phyloP scores from a whole-genome alignment of 2,329 filamentous ascomycete genomes.

The Pseudogymnoascus sp. region DNA sequence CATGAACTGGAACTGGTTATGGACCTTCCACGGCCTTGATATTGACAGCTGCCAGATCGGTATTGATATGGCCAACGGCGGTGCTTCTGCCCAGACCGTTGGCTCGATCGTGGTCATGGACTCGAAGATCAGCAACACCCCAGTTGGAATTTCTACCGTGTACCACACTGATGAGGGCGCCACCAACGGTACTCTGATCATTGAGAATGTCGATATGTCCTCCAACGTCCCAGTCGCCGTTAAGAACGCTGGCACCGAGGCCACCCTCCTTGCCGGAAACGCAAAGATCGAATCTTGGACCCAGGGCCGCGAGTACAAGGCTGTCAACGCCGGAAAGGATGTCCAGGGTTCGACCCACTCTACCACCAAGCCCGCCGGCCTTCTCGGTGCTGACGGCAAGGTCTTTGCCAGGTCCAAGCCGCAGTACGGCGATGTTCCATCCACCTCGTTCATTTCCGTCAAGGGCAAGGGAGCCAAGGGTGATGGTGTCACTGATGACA shows the following conservation, averaged over 20 bases:
- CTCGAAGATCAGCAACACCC: constrained; percentile 68
- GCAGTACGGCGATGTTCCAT: constrained; percentile 65
- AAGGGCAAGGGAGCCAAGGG: constrained; percentile 77
- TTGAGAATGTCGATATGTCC: constrained; percentile 84
- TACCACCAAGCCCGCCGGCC: constrained; percentile 54
- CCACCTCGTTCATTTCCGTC: constrained; percentile 71
- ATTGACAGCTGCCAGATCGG: constrained; percentile 71
- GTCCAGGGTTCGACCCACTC: constrained; percentile 52
- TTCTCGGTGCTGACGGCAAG: constrained; percentile 56
- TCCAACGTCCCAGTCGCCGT: constrained; percentile 61
- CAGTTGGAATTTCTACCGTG: constrained; percentile 67
- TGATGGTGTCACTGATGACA: constrained; percentile 83
- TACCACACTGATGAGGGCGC: constrained; percentile 54
- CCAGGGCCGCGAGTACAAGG: constrained; percentile 68
- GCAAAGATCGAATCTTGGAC: constrained; percentile 62
- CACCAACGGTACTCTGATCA: constrained; percentile 72
- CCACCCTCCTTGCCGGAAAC: constrained; percentile 60
- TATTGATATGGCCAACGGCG: constrained; percentile 67
- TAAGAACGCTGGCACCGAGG: constrained; percentile 45
- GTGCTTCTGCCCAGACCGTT: constrained; percentile 58
- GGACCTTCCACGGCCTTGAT: constrained; percentile 67
- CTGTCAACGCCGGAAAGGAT: constrained; percentile 37
- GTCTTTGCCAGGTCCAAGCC: constrained; percentile 83
- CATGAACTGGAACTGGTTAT: constrained; percentile 91
- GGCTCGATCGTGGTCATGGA: constrained; percentile 81